Evolutionary conservation across 1,139 yeast genomes (phyloP), one percentile per base, ranked within the genome.

Genomic region (Zhuliangozyma parablackwelliae): DNA sequence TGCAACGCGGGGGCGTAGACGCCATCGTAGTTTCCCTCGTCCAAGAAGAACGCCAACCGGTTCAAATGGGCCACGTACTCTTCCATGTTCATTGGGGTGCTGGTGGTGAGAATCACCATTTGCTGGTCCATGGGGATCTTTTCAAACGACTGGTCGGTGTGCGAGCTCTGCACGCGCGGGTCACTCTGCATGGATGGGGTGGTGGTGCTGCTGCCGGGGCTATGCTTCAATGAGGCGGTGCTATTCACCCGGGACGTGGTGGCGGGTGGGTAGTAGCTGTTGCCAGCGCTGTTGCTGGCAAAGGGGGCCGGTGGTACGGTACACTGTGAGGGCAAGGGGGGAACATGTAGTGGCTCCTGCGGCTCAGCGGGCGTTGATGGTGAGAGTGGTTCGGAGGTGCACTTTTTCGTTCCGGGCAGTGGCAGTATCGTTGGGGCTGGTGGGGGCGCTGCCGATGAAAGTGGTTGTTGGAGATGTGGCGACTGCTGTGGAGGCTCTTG

Each of bases 21-120:
- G 1, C 45, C 9, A 26, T 44, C 43, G 10, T 44, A 39, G 12
- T 53, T 44, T 10, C 52, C 53, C 16, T 59, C 65, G 38, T 52
- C 49, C 12, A 69, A 39, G 21, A 67, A 42, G 3, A 54, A 46
- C 10, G 64, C 53, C 6, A 69, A 34, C 41, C 63, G 65, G 44
- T 50, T 56, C 6, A 70, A 39, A 41, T 70, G 75, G 35, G 64
- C 72, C 8, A 63, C 50, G 44, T 67, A 70, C 43, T 70, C 75
- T 21, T 54, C 57, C 21, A 63, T 49, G 25, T 50, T 52, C 10
- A 52, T 43, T 0, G 76, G 75, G 10, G 44, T 42, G 8, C 65
- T 62, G 11, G 46, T 42, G 7, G 51, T 41, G 24, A 70, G 51
- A 2, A 68, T 44, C 10, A 54, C 48, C 3, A 69, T 51, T 10